These are phyloP conservation scores for Eimeria brunetti DNA, from an alignment of 169 alveolate species.

Conservation along the genomic window DNA sequence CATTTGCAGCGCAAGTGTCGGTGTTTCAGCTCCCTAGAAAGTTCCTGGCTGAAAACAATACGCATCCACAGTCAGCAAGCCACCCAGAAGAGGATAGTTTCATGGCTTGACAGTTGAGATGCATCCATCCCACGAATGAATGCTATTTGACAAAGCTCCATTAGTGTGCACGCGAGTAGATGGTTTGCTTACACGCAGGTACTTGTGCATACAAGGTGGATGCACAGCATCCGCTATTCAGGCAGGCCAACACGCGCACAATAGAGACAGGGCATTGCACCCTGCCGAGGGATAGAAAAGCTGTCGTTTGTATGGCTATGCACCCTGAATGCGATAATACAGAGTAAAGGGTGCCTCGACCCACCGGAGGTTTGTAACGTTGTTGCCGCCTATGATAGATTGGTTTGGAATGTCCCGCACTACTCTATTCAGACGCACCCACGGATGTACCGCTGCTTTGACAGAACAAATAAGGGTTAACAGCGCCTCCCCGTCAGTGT, in stretches of 20 bases:
- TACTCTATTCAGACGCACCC: slow-evolving; percentile 96
- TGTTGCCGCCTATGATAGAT: slow-evolving; percentile 96
- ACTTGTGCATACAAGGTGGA: background rate
- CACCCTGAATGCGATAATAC: background rate
- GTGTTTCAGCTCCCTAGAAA: slow-evolving; percentile 88
- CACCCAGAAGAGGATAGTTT: background rate
- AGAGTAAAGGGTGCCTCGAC: slow-evolving; percentile 46
- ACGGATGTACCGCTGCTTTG: slow-evolving; percentile 95
- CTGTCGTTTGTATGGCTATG: background rate
- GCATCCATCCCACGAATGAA: background rate
- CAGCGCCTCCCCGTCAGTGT: slow-evolving; percentile 83
- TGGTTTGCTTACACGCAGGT: background rate
- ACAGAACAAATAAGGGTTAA: slow-evolving; percentile 84
- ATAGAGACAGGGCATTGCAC: background rate
- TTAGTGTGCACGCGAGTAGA: background rate
- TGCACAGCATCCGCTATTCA: background rate
- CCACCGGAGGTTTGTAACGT: slow-evolving; percentile 94
- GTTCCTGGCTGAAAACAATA: slow-evolving; percentile 65
- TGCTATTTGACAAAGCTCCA: background rate
- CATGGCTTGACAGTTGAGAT: background rate
- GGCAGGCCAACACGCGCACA: background rate
- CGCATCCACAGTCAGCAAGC: background rate
- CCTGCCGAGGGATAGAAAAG: background rate
- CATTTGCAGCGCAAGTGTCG: slow-evolving; percentile 93
- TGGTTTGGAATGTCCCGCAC: slow-evolving; percentile 97